These are phyloP conservation scores for Avena eriantha DNA, from an alignment of 176 grass and related monocot species.

Conservation along the genomic window DNA sequence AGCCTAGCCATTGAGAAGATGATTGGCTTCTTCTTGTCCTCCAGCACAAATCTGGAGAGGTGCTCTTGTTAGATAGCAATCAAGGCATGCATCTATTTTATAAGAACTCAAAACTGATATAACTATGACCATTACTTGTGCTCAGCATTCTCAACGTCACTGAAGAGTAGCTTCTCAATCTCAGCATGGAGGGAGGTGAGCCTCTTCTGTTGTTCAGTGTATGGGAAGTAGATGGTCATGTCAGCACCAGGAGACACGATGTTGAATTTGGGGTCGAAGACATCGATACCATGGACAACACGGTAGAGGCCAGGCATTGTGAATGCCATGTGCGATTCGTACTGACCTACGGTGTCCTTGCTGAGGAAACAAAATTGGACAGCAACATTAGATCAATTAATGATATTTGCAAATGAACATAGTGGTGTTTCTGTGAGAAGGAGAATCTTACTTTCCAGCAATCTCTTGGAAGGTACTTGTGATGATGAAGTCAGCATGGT, in stretches of 20 bases:
- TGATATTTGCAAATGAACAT: neutral
- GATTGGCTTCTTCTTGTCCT: conserved; percentile 71
- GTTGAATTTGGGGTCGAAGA: conserved; percentile 88
- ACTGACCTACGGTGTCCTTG: conserved; percentile 84
- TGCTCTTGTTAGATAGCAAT: conserved; percentile 17
- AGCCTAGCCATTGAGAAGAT: conserved; percentile 89
- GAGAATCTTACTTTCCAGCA: conserved; percentile 63
- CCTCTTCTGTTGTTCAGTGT: conserved; percentile 64
- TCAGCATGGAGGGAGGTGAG: conserved; percentile 74
- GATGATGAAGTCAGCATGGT: conserved; percentile 86
- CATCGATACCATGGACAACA: conserved; percentile 85
- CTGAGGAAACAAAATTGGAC: conserved; percentile 48
- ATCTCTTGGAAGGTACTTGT: conserved; percentile 87
- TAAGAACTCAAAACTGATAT: conserved; percentile 22
- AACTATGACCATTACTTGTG: conserved; percentile 55
- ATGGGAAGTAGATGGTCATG: conserved; percentile 79
- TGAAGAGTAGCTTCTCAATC: conserved; percentile 77
- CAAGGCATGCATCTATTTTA: neutral
- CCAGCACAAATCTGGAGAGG: conserved; percentile 61
- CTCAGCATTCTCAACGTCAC: conserved; percentile 60
- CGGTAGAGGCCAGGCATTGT: conserved; percentile 76
- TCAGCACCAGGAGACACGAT: conserved; percentile 81
- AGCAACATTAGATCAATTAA: neutral
- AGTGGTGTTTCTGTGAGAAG: neutral
- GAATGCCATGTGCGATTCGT: conserved; percentile 79